phyloP scores from a whole-genome alignment of 306 rosid genomes.

The Castanospermum australe region DNA sequence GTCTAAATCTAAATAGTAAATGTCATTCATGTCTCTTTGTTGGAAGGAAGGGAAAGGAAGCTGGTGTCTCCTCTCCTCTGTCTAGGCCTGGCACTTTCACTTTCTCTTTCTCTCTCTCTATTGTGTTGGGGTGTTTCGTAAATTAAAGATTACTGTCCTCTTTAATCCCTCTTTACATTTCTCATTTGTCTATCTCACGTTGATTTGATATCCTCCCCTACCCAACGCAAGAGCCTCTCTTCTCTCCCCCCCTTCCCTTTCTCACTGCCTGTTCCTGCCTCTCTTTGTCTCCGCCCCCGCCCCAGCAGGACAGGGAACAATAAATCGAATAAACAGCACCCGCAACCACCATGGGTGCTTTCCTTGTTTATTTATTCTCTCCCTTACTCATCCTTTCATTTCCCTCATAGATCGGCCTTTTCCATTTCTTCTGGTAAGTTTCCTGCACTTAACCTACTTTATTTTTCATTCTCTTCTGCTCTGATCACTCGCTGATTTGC shows the following conservation, averaged over 20 bases:
- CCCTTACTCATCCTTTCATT: constrained; percentile 19
- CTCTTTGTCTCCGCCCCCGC: constrained; percentile 35
- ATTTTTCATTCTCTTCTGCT: not conserved
- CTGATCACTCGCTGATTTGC: constrained; percentile 34
- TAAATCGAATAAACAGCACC: constrained; percentile 1
- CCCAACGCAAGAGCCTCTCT: constrained; percentile 42
- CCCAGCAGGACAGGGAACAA: not conserved
- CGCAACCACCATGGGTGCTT: not conserved
- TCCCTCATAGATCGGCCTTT: constrained; percentile 44
- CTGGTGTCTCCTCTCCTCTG: constrained; percentile 20
- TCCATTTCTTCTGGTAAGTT: constrained; percentile 43
- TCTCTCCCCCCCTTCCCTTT: constrained; percentile 41
- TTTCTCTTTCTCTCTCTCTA: constrained; percentile 18
- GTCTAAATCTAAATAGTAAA: too few species aligned
- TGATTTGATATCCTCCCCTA: constrained; percentile 52
- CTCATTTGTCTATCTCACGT: constrained; percentile 37
- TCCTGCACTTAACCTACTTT: constrained; percentile 4
- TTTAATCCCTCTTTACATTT: constrained; percentile 48
- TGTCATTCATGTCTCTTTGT: constrained; percentile 29
- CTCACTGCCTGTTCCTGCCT: constrained; percentile 43
- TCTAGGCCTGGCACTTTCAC: not conserved
- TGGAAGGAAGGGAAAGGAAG: constrained; percentile 27
- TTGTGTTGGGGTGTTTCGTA: constrained; percentile 45
- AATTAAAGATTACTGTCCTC: constrained; percentile 49
- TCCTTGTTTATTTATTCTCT: constrained; percentile 27